Base-by-base conservation (phyloP, 495 filamentous ascomycete species). In the Penicillium waksmanii region DNA sequence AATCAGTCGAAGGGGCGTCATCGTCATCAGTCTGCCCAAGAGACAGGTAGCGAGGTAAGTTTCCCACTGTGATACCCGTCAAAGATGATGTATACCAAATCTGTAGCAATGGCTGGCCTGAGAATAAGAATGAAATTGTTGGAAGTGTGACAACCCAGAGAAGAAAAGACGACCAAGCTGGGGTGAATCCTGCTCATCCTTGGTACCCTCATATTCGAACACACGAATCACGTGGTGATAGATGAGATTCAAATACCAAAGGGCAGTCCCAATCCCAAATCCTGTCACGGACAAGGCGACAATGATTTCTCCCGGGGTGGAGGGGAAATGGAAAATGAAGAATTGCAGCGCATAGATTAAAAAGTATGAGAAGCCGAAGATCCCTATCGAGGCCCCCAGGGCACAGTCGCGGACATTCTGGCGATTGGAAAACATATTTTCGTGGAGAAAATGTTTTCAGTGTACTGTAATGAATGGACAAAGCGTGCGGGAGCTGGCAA, bases 361-460 rank as follows among this genome's bases (percentile, higher is more conserved):
- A 47, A 63, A 63, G 25, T 63, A 63, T 10, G 55, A 46, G 36
- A 63, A 21, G n/a, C 50, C 51, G 44, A 63, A 63, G 36, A 58
- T 44, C 27, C 53, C 18, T 49, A 51, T 51, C 19, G 50, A 43
- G 21, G 34, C 23, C 19, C 46, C 48, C 6, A 55, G 18, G 33
- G 52, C 46, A 46, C 18, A 60, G 52, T 60, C 58, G 44, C 58
- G 52, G 15, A 55, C 43, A 34, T 25, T 55, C 19, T 55, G 51
- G 27, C 17, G 6, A 3, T 60, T n/a, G 58, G 44, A 33, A 31
- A 34, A 19, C 21, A 18, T 40, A 50, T 60, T 25, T 23, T 23
- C 21, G 43, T 38, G 18, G 31, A 5, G 5, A 3, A 31, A 9
- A 23, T 50, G 5, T 21, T 25, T 31, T 50, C 27, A 10, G 13